A percentile compares a stretch with the other conserved stretches of the same genome.
These are phyloP conservation scores for Coemansia sp. DNA, from an alignment of 192 early-diverging fungal species.

Conservation along the genomic window DNA sequence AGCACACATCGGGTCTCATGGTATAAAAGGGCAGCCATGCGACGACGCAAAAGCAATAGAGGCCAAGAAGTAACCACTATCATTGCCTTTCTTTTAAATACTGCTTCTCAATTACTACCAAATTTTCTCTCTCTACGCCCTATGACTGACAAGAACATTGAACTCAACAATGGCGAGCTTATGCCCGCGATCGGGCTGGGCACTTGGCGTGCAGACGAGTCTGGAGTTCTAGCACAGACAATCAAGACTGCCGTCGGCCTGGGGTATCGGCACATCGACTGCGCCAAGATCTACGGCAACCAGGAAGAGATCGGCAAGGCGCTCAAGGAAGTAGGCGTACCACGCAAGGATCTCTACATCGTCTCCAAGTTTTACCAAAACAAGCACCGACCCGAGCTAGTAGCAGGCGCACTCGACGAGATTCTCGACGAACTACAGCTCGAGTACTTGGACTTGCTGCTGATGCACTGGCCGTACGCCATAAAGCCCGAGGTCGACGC, in stretches of 20 bases:
- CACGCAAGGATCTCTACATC: conserved; percentile 77
- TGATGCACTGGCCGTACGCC: conserved; percentile 86
- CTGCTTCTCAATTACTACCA: neutral
- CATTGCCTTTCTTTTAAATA: neutral
- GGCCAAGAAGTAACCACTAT: neutral
- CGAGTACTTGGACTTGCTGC: conserved; percentile 80
- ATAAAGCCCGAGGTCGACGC: conserved; percentile 48
- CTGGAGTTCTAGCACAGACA: conserved; percentile 60
- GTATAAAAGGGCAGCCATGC: neutral
- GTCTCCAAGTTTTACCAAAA: conserved; percentile 80
- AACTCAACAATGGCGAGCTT: conserved; percentile 65
- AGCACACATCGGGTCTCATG: neutral
- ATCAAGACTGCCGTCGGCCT: conserved; percentile 64
- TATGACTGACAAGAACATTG: conserved; percentile 44
- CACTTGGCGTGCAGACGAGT: conserved; percentile 64
- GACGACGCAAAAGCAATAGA: neutral
- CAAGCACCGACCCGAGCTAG: conserved; percentile 64
- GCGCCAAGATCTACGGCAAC: conserved; percentile 71
- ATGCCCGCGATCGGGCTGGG: conserved; percentile 69
- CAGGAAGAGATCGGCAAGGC: conserved; percentile 79
- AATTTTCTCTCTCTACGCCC: neutral
- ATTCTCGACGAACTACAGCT: conserved; percentile 71
- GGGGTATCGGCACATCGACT: conserved; percentile 78
- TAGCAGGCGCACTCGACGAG: conserved; percentile 61
- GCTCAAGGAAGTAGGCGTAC: conserved; percentile 62